Conservation (phyloP, 768 basidiomycete species). For the Dioszegia aurantiaca region DNA sequence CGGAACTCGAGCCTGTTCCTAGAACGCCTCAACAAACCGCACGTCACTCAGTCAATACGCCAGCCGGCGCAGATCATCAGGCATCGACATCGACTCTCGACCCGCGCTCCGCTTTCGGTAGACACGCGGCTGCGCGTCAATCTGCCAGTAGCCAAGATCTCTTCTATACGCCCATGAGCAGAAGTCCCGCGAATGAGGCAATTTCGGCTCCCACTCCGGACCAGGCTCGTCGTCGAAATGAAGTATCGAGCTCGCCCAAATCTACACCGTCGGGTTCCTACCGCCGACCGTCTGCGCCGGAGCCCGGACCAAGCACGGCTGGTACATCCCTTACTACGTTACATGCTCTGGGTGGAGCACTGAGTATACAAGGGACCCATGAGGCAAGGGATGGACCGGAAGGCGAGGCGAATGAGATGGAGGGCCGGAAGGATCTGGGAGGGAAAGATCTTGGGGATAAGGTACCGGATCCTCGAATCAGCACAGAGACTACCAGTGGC, state of each 20-base stretch:
- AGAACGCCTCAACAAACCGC: neutral
- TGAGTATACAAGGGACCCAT: neutral
- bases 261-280: conserved; percentile 6
- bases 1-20: conserved; percentile 1
- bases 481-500: neutral
- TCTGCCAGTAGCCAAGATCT: conserved; percentile 14
- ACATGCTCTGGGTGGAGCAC: neutral
- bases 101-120: neutral
- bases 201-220: neutral
- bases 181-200: conserved; percentile 8
- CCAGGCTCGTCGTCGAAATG: neutral
- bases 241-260: neutral
- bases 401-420: neutral
- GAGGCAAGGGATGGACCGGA: neutral
- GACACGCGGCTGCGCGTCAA: neutral
- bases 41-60: too few species aligned
- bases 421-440: too few species aligned
- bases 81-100: neutral
- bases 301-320: conserved; percentile 8
- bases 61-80: neutral
- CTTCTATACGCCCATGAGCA: conserved; percentile 16
- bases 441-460: neutral
- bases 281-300: conserved; percentile 1
- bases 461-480: neutral
- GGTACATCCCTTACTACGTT: neutral